Evolutionary conservation across 495 filamentous ascomycete genomes (phyloP), one percentile per base, ranked within the genome.

Genomic region (Tuber magnatum): DNA sequence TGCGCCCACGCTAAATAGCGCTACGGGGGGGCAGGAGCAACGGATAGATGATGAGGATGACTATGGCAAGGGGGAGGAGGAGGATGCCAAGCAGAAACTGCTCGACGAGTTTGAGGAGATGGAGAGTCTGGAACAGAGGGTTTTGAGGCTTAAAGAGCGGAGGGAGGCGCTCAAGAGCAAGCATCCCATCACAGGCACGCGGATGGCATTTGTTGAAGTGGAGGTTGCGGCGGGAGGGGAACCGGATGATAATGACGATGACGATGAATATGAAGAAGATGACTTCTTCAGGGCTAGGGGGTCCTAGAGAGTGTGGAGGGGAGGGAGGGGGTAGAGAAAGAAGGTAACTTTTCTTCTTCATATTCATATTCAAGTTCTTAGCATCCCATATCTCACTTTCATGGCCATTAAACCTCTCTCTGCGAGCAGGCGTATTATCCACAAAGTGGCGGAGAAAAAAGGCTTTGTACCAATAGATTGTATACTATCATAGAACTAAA

Each of bases 41-140:
- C 84, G 84, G 73, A 83, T 82, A 2, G 83, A 83, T 16, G 87
- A 87, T 28, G 83, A 83, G n/a, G 81, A 75, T 35, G 81, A 82
- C 40, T 81, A 78, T 1, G 74, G 76, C 14, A 73, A 72, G 39
- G 79, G 72, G 16, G 73, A 82, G 24, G 76, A 81, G 51, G 80
- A 85, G 20, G 86, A 87, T 73, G 85, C 94, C 6, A 90, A 89
- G 35, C 88, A 92, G 70, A 88, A 90, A 73, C 83, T 97, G 74
- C 90, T 94, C 83, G 90, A 92, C 74, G 95, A 99, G 83, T 93
- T 98, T 82, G 95, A 97, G 72, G 91, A 95, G 82, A 97, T 98
- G 94, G 93, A 95, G 82, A 89, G 89, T 73, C 87, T 97, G 69
- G 95, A 97, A 84, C 89, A 90, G 78, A 87, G 94, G 56, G 92